Conservation (phyloP, 257 asterid species). For the Jaltomata sinuosa region DNA sequence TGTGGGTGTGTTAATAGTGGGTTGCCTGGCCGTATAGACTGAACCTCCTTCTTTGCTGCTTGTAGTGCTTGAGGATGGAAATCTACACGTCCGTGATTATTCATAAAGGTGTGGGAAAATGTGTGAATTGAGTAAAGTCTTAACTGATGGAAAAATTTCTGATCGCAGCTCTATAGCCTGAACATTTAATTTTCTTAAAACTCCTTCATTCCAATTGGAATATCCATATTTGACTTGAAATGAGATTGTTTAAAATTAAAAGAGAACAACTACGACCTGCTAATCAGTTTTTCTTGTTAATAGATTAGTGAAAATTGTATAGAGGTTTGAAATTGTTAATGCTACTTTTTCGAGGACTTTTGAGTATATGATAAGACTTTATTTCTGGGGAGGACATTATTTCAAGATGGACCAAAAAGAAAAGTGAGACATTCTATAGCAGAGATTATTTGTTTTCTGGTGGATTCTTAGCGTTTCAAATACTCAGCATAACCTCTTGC, state of each 20-base stretch:
- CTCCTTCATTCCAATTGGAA: neutral
- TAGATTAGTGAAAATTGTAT: neutral
- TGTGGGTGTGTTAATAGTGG: neutral
- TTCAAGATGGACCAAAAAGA: neutral
- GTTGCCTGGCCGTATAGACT: neutral
- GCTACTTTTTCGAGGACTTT: neutral
- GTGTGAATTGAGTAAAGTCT: neutral
- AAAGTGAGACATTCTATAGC: neutral
- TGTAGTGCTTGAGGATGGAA: neutral
- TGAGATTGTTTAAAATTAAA: neutral
- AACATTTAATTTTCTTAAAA: neutral
- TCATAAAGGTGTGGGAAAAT: neutral
- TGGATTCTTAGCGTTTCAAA: neutral
- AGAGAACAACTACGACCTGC: neutral
- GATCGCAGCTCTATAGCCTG: neutral
- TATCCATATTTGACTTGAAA: neutral
- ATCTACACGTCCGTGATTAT: neutral
- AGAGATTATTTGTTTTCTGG: neutral
- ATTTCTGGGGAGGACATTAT: neutral
- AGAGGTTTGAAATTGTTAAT: neutral
- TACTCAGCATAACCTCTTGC: neutral
- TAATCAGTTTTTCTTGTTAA: neutral
- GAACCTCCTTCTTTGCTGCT: neutral
- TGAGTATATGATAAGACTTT: neutral
- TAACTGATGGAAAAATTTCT: neutral